Evolutionary conservation across 129 eudicot genomes (phyloP).

Genomic region (sunflower (Helianthus annuus)): DNA sequence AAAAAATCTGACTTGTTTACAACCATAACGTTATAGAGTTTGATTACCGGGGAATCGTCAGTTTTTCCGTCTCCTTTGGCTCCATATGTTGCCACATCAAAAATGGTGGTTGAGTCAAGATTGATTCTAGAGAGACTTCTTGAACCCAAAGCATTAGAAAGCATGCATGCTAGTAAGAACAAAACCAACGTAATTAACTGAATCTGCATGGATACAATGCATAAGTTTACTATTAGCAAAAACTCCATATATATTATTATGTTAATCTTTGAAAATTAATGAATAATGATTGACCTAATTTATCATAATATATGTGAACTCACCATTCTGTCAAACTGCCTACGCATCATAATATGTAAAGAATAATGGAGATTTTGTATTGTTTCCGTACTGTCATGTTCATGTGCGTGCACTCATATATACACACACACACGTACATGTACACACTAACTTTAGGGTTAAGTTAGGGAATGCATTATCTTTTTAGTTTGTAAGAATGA

Average conservation of each 20-base stretch:
- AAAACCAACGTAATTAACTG: conserved; percentile 22
- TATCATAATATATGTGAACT: background rate
- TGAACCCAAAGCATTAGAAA: conserved; percentile 21
- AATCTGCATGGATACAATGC: conserved; percentile 29
- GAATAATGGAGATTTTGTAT: conserved; percentile 1
- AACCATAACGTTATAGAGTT: background rate
- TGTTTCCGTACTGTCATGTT: conserved; percentile 8
- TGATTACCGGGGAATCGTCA: conserved; percentile 51
- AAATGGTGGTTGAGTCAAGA: conserved; percentile 36
- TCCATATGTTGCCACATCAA: conserved; percentile 49
- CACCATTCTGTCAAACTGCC: conserved; percentile 27
- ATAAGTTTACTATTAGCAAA: conserved; percentile 15
- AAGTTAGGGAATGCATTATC: background rate
- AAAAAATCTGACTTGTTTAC: too few species aligned
- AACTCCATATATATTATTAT: background rate
- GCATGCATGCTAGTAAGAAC: conserved; percentile 33
- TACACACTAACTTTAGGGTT: conserved; percentile 10
- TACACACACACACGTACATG: background rate
- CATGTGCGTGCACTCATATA: background rate
- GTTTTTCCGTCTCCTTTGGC: conserved; percentile 59
- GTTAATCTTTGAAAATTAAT: background rate
- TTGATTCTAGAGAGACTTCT: conserved; percentile 15
- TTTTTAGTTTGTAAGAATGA: background rate
- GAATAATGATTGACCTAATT: background rate
- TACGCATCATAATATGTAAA: conserved; percentile 1